Conservation (phyloP, 176 grass and related monocot species). For the Hsuehochloa calcarea region DNA sequence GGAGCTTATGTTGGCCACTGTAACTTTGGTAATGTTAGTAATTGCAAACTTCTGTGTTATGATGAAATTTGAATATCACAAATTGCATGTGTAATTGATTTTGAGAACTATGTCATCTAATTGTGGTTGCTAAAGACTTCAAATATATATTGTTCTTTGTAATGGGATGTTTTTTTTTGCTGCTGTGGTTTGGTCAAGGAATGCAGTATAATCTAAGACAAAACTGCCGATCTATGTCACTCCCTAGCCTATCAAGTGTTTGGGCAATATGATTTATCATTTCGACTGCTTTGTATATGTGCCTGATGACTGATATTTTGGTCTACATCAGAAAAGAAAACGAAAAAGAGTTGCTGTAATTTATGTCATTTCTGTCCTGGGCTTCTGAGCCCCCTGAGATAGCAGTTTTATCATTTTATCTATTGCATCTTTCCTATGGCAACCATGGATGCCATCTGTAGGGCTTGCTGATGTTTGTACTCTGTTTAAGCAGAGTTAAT, state of each 20-base stretch:
- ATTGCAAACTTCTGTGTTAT: not conserved
- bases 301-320: not conserved
- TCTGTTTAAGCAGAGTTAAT: not conserved
- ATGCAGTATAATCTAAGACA: not conserved
- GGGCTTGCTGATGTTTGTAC: not conserved
- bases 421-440: not conserved
- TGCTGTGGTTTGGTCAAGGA: not conserved
- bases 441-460: not conserved
- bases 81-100: not conserved
- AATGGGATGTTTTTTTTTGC: not conserved
- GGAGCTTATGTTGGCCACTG: not conserved
- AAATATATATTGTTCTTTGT: not conserved
- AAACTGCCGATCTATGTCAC: not conserved
- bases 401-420: not conserved
- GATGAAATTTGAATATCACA: not conserved
- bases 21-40: not conserved
- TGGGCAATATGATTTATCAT: not conserved
- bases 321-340: not conserved
- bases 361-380: not conserved
- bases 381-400: not conserved
- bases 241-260: not conserved
- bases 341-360: not conserved
- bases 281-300: not conserved
- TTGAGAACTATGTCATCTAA: not conserved
- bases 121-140: not conserved